A percentile compares a stretch with the other conserved stretches of the same genome.
Evolutionary conservation across 2,329 filamentous ascomycete species (phyloP).

Genomic region (Botryosphaeria dothidea): DNA sequence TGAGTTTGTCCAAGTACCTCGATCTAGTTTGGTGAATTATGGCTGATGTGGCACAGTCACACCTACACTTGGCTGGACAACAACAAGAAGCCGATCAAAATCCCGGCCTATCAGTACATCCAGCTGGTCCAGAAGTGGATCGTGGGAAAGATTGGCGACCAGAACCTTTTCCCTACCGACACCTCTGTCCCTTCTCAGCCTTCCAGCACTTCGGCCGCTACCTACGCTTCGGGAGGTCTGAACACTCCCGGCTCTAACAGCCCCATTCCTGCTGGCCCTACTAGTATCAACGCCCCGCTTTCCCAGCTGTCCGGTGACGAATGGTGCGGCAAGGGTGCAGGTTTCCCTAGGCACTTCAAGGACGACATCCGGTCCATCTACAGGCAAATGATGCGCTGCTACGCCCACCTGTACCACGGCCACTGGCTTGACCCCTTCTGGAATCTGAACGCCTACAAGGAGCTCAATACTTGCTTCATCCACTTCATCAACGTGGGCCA

Average conservation of each 20-base stretch:
- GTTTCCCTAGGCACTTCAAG: slow-evolving; percentile 56
- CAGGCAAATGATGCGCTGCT: slow-evolving; percentile 57
- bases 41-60: slow-evolving; percentile 57
- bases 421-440: slow-evolving; percentile 55
- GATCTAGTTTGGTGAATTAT: not conserved
- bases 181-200: slow-evolving; percentile 62
- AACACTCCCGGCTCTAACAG: slow-evolving; percentile 44
- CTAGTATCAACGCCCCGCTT: slow-evolving; percentile 54
- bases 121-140: slow-evolving; percentile 97
- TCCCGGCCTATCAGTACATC: slow-evolving; percentile 91
- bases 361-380: slow-evolving; percentile 76
- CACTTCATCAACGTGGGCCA: slow-evolving; percentile 66
- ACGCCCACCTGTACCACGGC: slow-evolving; percentile 54
- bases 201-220: slow-evolving; percentile 56
- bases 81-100: slow-evolving; percentile 82
- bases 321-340: slow-evolving; percentile 89
- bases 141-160: slow-evolving; percentile 90
- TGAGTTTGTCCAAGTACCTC: slow-evolving; percentile 53
- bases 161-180: slow-evolving; percentile 86
- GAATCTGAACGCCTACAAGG: slow-evolving; percentile 49
- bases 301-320: slow-evolving; percentile 66
- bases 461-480: slow-evolving; percentile 56
- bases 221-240: slow-evolving; percentile 56
- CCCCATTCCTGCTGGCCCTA: slow-evolving; percentile 48
- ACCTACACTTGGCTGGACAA: slow-evolving; percentile 97